Percentiles rank a stretch among this genome's conserved stretches.
These are phyloP conservation scores for Aspergillus neoniger DNA, from an alignment of 2,329 filamentous ascomycete genomes.

Conservation along the genomic window DNA sequence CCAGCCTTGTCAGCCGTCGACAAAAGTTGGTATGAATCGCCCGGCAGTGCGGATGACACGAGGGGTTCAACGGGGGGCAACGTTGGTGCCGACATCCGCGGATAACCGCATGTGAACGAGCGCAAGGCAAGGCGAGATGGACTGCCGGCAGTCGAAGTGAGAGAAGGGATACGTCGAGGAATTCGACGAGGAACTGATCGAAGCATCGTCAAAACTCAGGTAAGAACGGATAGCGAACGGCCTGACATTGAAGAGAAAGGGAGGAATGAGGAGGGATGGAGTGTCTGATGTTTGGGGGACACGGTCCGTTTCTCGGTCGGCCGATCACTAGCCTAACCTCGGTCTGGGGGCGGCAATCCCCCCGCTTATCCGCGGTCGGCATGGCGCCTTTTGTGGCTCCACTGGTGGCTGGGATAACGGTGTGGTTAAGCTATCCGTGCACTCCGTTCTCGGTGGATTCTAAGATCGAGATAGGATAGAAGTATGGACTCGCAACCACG, in stretches of 20 bases:
- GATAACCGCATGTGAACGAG: slow-evolving; percentile 40
- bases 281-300: neutral
- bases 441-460: too few species aligned
- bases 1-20: slow-evolving; percentile 76
- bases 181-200: slow-evolving; percentile 39
- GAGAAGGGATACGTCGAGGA: slow-evolving; percentile 33
- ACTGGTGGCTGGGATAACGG: neutral
- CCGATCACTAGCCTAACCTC: slow-evolving; percentile 1
- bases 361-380: neutral
- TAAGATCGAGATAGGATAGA: too few species aligned
- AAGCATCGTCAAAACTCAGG: slow-evolving; percentile 31
- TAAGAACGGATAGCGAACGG: neutral
- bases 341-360: slow-evolving; percentile 7
- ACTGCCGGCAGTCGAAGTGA: slow-evolving; percentile 22
- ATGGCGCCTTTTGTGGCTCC: neutral
- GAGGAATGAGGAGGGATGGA: neutral
- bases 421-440: too few species aligned
- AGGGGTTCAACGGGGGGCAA: slow-evolving; percentile 61
- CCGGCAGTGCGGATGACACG: slow-evolving; percentile 61
- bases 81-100: slow-evolving; percentile 55
- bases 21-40: slow-evolving; percentile 84
- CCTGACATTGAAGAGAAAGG: neutral
- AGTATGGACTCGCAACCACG: too few species aligned
- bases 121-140: slow-evolving; percentile 32
- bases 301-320: neutral